Base-by-base conservation (phyloP, 257 asterid genomes). In the Nicotiana obtusifolia region DNA sequence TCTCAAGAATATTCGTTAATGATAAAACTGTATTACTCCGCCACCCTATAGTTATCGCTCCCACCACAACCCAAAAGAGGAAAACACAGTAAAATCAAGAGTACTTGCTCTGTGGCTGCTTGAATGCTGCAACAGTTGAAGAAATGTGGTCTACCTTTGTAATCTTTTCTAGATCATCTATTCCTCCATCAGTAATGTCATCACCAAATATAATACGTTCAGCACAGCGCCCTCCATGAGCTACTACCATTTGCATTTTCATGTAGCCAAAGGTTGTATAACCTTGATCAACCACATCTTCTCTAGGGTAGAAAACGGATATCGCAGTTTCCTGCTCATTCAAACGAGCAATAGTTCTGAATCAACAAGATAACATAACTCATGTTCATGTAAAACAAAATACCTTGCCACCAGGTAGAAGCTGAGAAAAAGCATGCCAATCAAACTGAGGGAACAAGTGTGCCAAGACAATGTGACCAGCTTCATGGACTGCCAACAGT, bases 201-300 rank as follows among this genome's bases (percentile, higher is more conserved):
- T 91, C 97, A 68, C 99, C 99, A 87, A 89, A 95, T 73, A 93
- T 94, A 83, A 93, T 87, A 62, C 91, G 97, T 87, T 94, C 99
- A 15, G 99, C 99, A 88, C 99, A 95, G 30, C 96, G 92, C 60
- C 99, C 99, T 10, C 99, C 99, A 86, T 95, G 99, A 86, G 98
- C 98, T 84, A 95, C 99, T 87, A 95, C 94, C 99, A 95, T 94
- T 93, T 95, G 99, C 99, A 95, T 95, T 90, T 91, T 91, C 97
- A 95, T 82, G 92, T 95, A 95, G 80, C 99, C 99, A 59, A 93
- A 91, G 73, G 97, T 95, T 64, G 95, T 91, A 83, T 92, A 92
- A 69, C 97, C 98, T 91, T 89, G 96, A 88, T 92, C 95, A 60
- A 93, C 93, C 86, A 91, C 89, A 82, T 95, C 97, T 90, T 94